Base-by-base conservation (phyloP, 177 flowering plant genomes). In the Vitis hybrid region DNA sequence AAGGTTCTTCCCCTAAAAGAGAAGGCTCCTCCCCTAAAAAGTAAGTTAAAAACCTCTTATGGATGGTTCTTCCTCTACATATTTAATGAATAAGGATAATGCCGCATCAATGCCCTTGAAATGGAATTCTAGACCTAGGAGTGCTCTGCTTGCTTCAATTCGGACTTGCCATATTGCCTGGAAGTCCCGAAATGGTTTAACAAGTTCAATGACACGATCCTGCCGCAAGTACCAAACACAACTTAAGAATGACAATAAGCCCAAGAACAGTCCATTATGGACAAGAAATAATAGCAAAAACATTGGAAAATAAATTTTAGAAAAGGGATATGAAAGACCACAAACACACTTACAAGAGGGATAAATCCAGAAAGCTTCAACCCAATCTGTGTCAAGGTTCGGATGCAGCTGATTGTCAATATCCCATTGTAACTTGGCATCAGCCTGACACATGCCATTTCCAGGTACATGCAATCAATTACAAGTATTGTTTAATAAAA, bases 401-500 rank as follows among this genome's bases (percentile, higher is more conserved):
- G 91, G 67, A 95, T 93, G 80, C 99, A 95, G 77, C 94, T 90
- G 65, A 86, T 75, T 67, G 97, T 89, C 83, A 95, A 79, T 64
- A 92, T 83, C 64, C 98, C 99, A 78, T 91, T 95, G 81, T 93
- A 84, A 82, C 98, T 91, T 52, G 98, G 99, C 93, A 95, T 93
- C 80, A 95, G 72, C 83, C 99, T 94, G 79, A 62, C 45, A 70
- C 70, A 77, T 56, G 50, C 71, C 67, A 68, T 54, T 60, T 54
- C 40, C 62, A 74, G n/a, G 26, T 11, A 56, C 15, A 62, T 30
- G 57, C 56, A 58, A 59, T 71, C 49, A 69, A 72, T 45, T 60
- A 70, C 21, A 52, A 21, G 23, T 32, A 21, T 26, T 15, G 59
- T 70, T 60, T 48, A 21, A 61, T 14, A 51, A 32, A 54, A 72